Evolutionary conservation across 176 grass and related monocot genomes (phyloP), one percentile per base, ranked within the genome.

Genomic region (Otatea glauca): DNA sequence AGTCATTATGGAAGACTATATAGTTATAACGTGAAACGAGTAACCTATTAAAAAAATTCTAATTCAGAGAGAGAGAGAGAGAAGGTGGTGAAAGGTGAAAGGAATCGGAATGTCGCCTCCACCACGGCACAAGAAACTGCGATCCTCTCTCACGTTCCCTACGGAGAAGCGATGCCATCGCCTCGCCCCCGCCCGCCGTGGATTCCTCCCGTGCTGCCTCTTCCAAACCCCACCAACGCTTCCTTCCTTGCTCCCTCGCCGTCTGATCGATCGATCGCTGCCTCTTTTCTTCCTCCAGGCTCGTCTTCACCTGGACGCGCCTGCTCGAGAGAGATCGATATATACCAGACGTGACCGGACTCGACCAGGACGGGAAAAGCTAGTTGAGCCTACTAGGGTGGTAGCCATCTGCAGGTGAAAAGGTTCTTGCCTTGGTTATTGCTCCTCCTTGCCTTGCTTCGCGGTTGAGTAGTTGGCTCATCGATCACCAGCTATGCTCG

Each of bases 181-280:
- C 20, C 20, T 29, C 29, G 29, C 29, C 50, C 1, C 66, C 47
- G 32, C 3, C 35, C 35, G 35, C 35, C 35, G 32, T 83, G 83
- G 89, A 93, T 93, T 92, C 94, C 78, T 97, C 91, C 83, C 89
- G 78, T 97, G 84, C 78, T 81, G 77, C 86, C 74, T 39, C 65
- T 35, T 17, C 72, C 68, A 70, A 90, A 24, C 27, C 54, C 9
- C 43, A 45, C 9, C 12, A 15, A 38, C 35, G 43, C 76, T 25
- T 37, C 65, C 59, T 79, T 58, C 80, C 62, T 89, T 89, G 41
- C 8, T 43, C 8, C 35, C 84, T 45, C 9, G 9, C 2, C 43
- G 43, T 45, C 9, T 3, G 2, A 11, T 45, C 9, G 43, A 11
- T 45, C 43, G 11, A 45, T 45, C 43, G 43, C 43, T 11, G 9